Evolutionary conservation across 495 filamentous ascomycete species (phyloP), one percentile per base, ranked within the genome.

Genomic region (Lepidopterella palustris): DNA sequence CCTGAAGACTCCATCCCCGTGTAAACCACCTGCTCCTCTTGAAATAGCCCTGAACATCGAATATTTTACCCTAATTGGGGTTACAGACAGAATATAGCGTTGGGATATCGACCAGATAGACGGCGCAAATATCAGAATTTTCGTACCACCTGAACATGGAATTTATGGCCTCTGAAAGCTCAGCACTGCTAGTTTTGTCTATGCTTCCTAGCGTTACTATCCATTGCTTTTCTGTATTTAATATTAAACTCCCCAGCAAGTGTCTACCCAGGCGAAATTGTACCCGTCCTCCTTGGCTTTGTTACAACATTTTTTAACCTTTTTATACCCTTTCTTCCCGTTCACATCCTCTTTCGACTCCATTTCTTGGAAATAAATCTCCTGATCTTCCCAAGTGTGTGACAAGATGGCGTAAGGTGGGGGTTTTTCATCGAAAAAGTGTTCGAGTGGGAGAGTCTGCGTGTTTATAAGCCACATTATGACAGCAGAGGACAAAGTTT

Each of bases 131-230:
- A 5, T 24, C 24, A 0, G 62, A 27, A n/a, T 53, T 45, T 11
- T 28, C 8, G 45, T 68, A 68, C 54, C 56, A 63, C 6, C 20
- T 53, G 48, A 68, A 78, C 72, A 79, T 78, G 26, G 71, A 75
- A 53, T 78, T 78, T 54, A 79, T 76, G 10, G 75, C 69, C 57
- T 76, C 66, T n/a, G 47, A 64, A 13, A 77, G 58, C 51, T 75
- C 74, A 0, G 74, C 68, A 58, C 67, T 71, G 39, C 61, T 68
- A 9, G 26, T 23, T 56, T 72, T 73, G 28, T 65, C 53, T 20
- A 65, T 65, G 13, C 31, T 5, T 35, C 31, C 13, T 6, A 35
- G 13, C 5, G 13, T 13, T 35, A 35, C 6, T 58, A 26, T 63
- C 35, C 20, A 68, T 66, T 32, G 55, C 66, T n/a, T n/a, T n/a